Percentiles rank a stretch among this genome's conserved stretches.
phyloP scores from a whole-genome alignment of 305 asterid genomes.

The Striga hermonthica region DNA sequence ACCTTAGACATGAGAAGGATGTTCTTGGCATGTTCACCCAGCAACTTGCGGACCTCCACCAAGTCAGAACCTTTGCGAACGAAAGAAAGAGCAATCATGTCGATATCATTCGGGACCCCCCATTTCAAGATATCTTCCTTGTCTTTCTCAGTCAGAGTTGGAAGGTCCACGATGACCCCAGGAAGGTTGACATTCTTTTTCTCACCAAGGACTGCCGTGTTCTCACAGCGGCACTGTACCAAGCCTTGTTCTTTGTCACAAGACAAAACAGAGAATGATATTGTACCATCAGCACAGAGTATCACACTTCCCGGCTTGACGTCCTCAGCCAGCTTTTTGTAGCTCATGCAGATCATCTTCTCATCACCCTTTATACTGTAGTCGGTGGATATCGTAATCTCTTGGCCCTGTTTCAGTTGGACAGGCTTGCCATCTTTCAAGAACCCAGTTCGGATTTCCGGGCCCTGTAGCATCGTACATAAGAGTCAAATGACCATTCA shows the following conservation, averaged over 20 bases:
- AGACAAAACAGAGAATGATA: conserved; percentile 46
- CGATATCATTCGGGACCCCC: conserved; percentile 64
- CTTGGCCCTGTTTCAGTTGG: conserved; percentile 50
- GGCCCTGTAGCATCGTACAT: conserved; percentile 40
- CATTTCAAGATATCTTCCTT: conserved; percentile 54
- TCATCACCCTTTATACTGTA: conserved; percentile 51
- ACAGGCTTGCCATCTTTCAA: conserved; percentile 58
- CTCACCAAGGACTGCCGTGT: conserved; percentile 62
- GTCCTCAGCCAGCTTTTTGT: conserved; percentile 58
- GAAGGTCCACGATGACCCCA: conserved; percentile 60
- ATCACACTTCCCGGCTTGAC: conserved; percentile 49
- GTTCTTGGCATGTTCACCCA: conserved; percentile 50
- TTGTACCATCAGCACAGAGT: conserved; percentile 63
- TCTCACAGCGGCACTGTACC: conserved; percentile 54
- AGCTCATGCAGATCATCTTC: conserved; percentile 58
- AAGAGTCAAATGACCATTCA: neutral
- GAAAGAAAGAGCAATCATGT: conserved; percentile 63
- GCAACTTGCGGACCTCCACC: conserved; percentile 54
- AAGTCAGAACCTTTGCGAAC: conserved; percentile 66
- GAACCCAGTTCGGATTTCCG: conserved; percentile 62
- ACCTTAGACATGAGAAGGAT: conserved; percentile 68
- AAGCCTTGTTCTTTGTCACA: conserved; percentile 49
- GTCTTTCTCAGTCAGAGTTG: conserved; percentile 65
- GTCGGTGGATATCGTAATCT: conserved; percentile 52
- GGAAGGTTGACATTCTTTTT: conserved; percentile 70